These are phyloP conservation scores for Volutella citrinella DNA, from an alignment of 2,329 filamentous ascomycete genomes.

Conservation along the genomic window DNA sequence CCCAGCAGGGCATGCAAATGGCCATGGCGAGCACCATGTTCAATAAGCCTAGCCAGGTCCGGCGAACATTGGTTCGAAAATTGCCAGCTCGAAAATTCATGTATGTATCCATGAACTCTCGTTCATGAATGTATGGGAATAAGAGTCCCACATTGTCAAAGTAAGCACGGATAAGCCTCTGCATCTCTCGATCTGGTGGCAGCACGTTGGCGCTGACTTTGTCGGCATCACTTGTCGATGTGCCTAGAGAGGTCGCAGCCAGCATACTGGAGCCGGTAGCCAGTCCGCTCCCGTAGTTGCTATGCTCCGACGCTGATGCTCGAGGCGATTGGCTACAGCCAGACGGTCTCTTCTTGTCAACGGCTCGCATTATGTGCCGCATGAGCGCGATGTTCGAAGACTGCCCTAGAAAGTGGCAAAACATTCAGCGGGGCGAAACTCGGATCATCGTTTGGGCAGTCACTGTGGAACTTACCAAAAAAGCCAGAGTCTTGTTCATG, in stretches of 20 bases:
- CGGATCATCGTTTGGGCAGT: too few species aligned
- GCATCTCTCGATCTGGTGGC: slow-evolving; percentile 17
- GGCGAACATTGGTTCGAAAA: slow-evolving; percentile 32
- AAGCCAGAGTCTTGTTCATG: slow-evolving; percentile 13
- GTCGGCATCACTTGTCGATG: too few species aligned
- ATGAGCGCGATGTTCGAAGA: slow-evolving; percentile 15
- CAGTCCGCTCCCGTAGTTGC: slow-evolving; percentile 1
- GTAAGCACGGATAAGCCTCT: slow-evolving; percentile 19
- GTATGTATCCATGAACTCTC: slow-evolving; percentile 22
- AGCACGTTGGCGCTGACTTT: slow-evolving; percentile 9
- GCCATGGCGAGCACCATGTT: slow-evolving; percentile 51
- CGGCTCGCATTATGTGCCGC: slow-evolving; percentile 13
- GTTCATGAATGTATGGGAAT: slow-evolving; percentile 28
- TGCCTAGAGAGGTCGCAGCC: too few species aligned
- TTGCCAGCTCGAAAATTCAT: slow-evolving; percentile 11
- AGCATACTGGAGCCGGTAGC: too few species aligned
- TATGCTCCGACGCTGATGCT: too few species aligned
- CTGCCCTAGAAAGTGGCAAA: too few species aligned
- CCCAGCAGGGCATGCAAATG: slow-evolving; percentile 31
- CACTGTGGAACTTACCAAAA: slow-evolving; percentile 12
- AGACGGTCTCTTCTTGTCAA: slow-evolving; percentile 1
- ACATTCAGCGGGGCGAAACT: too few species aligned
- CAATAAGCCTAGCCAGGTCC: slow-evolving; percentile 49
- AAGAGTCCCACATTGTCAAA: slow-evolving; percentile 27
- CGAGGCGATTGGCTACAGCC: too few species aligned